Base-by-base conservation (phyloP, 768 basidiomycete species). In the Infundibulicybe gibba region DNA sequence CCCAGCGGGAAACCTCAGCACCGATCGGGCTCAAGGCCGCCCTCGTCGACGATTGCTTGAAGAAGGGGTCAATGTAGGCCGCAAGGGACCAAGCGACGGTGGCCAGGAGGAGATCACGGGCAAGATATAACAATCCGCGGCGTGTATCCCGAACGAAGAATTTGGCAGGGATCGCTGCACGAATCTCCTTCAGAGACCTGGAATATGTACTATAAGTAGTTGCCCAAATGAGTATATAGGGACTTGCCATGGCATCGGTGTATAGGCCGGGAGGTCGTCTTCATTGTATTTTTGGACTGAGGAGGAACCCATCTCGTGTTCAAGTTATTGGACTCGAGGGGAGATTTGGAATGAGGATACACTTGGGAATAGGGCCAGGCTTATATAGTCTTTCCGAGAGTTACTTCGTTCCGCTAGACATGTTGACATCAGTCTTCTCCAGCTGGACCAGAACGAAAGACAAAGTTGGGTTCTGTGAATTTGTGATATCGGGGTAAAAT, bases 81-180 rank as follows among this genome's bases (percentile, higher is more conserved):
- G 15, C 19, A 3, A 37, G 14, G 34, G 21, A n/a, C 13, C 44
- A n/a, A 15, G 20, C 31, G 41, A 17, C 12, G 6, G 21, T 8
- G 33, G 47, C 14, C 41, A 49, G 5, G 13, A 32, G 14, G 6
- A 44, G 30, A 39, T 40, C 44, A 9, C 43, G 37, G 15, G 17
- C 43, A 11, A 49, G 21, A 32, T 49, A 47, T 8, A 32, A 8
- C n/a, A 47, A 14, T 42, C 46, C 46, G 21, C 20, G 3, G 19
- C 25, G 13, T 6, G 32, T 41, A 1, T 47, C 20, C 25, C 46
- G 20, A 17, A 40, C 25, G 21, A 47, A 47, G 6, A 47, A 19
- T 19, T 32, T 16, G 13, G 21, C 19, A 15, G 46, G 46, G 41
- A 47, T 47, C 11, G 31, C 40, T 13, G 12, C 40, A 38, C 35